Evolutionary conservation across 352 stramenopile genomes (phyloP), one percentile per base, ranked within the genome.

Genomic region (Phytopythium chamaehyphon): DNA sequence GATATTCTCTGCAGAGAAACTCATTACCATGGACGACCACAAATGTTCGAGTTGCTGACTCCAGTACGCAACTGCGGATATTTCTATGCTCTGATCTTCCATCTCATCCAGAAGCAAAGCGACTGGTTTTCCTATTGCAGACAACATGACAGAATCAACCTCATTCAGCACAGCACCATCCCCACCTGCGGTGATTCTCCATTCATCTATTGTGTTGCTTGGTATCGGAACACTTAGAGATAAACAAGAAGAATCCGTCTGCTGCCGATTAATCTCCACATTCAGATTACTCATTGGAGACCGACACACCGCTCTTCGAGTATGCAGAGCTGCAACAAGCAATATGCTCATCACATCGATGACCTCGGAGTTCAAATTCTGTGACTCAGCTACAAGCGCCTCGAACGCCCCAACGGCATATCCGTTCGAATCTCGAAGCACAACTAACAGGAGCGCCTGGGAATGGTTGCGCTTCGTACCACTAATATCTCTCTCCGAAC

Each of bases 321-420:
- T 61, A 39, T 60, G 49, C 6, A 67, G 39, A 3, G 59, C 54
- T 4, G 59, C 36, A 16, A 50, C 49, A 3, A 67, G 37, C 2
- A 67, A 39, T 3, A 59, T 24, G 1, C 59, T 44, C n/a, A 67
- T 56, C 16, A 45, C 55, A 24, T 67, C 49, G 19, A 67, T 10
- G 35, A 67, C 60, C 39, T 63, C 59, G 28, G 45, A 24, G n/a
- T 24, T 45, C 18, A 28, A 2, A 23, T 23, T 45, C 39, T 28
- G 39, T 45, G 28, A 33, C 9, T 33, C 9, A 10, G 28, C 28
- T 9, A 33, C 5, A 33, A 33, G 9, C 9, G 28, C 28, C 28
- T 33, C 28, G 28, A 33, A 33, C 9, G 9, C 28, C 9, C 28
- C 28, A 33, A 33, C 9, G 9, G 28, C 5, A 5, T 33, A 9